phyloP scores from a whole-genome alignment of 768 basidiomycete genomes.

The Leccinum uliginosum region DNA sequence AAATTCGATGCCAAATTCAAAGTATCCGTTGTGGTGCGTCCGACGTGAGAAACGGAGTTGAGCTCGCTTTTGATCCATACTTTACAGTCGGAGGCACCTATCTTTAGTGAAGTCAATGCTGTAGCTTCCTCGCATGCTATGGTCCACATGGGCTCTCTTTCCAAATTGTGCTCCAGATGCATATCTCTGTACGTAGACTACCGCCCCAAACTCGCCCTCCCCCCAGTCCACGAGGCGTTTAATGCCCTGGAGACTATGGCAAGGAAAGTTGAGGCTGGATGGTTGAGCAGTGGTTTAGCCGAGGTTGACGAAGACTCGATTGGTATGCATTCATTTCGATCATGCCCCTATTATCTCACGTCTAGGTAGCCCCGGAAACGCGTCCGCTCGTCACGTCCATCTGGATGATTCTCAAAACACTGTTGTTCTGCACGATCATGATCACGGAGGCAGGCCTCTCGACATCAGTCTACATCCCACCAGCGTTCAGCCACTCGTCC shows the following conservation, averaged over 20 bases:
- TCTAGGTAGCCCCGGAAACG: constrained; percentile 38
- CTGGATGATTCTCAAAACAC: constrained; percentile 69
- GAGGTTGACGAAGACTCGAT: constrained; percentile 20
- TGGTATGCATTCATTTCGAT: constrained; percentile 33
- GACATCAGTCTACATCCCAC: constrained; percentile 48
- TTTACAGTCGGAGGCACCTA: constrained; percentile 30
- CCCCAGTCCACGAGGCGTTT: constrained; percentile 26
- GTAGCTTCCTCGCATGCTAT: constrained; percentile 35
- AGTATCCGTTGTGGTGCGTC: constrained; percentile 17
- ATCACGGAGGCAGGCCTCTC: constrained; percentile 59
- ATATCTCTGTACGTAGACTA: constrained; percentile 33
- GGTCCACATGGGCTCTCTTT: constrained; percentile 36
- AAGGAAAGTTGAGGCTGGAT: constrained; percentile 43
- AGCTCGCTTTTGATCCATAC: constrained; percentile 1
- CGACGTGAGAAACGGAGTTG: neutral
- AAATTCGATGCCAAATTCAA: constrained; percentile 17
- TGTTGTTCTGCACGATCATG: constrained; percentile 73
- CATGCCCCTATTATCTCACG: constrained; percentile 1
- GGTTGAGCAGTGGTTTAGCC: constrained; percentile 39
- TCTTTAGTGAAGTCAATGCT: constrained; percentile 32
- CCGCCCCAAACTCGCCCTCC: constrained; percentile 28
- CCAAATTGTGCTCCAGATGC: constrained; percentile 35
- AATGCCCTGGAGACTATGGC: constrained; percentile 33
- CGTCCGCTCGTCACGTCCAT: constrained; percentile 44
- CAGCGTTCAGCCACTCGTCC: constrained; percentile 35